phyloP scores from a whole-genome alignment of 2,329 filamentous ascomycete species.

The Aspergillus caelatus region DNA sequence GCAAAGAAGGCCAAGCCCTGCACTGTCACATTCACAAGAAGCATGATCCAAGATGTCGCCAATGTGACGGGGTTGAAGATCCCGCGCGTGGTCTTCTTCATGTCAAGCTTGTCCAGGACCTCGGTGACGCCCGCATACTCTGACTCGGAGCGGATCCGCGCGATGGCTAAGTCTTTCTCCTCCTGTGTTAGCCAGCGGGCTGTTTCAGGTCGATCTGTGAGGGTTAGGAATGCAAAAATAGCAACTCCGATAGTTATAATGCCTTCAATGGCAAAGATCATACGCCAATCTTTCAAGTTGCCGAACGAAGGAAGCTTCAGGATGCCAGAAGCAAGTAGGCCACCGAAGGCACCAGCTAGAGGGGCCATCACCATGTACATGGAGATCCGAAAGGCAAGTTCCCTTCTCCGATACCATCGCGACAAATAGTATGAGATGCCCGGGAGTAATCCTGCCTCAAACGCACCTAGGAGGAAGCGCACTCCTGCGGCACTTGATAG shows the following conservation, averaged over 20 bases:
- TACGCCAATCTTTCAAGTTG: constrained; percentile 61
- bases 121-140: constrained; percentile 65
- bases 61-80: constrained; percentile 67
- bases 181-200: constrained; percentile 67
- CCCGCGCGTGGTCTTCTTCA: constrained; percentile 61
- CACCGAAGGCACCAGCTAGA: constrained; percentile 71
- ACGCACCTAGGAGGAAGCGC: constrained; percentile 68
- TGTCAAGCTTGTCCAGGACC: constrained; percentile 66
- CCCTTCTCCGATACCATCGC: constrained; percentile 70
- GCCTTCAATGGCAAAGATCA: constrained; percentile 74
- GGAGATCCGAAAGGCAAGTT: constrained; percentile 68
- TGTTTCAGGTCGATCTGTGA: constrained; percentile 70
- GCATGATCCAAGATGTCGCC: constrained; percentile 56
- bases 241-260: constrained; percentile 63
- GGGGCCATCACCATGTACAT: constrained; percentile 73
- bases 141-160: constrained; percentile 63
- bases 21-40: constrained; percentile 70
- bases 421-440: constrained; percentile 75
- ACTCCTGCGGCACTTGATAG: constrained; percentile 59
- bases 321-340: constrained; percentile 66
- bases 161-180: constrained; percentile 68
- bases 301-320: constrained; percentile 64
- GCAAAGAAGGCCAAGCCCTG: constrained; percentile 71
- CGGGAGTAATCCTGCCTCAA: constrained; percentile 74
- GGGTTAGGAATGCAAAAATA: constrained; percentile 63